These are phyloP conservation scores for Raddia distichophylla DNA, from an alignment of 176 grass and related monocot genomes.

Conservation along the genomic window DNA sequence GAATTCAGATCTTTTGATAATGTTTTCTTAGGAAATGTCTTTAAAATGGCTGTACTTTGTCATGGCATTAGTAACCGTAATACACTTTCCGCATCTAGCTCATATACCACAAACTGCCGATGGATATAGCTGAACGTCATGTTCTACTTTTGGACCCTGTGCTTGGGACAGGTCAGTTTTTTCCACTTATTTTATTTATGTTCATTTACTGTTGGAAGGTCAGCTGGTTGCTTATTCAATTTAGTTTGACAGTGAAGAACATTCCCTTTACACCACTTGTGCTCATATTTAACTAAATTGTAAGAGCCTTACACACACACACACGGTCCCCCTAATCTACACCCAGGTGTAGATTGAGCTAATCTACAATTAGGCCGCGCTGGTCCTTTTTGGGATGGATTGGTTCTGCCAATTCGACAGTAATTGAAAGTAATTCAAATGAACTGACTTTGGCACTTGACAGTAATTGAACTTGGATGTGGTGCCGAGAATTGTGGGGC, in stretches of 20 bases:
- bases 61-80: slow-evolving; percentile 15
- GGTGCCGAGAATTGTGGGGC: no score
- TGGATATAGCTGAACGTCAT: slow-evolving; percentile 95
- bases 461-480: no score
- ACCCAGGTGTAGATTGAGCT: no score
- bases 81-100: slow-evolving; percentile 53
- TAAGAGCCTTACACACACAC: no score
- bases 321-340: no score
- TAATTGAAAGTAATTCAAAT: no score
- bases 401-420: no score
- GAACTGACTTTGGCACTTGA: no score
- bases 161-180: slow-evolving; percentile 86
- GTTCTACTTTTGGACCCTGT: slow-evolving; percentile 98
- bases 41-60: background rate
- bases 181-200: background rate
- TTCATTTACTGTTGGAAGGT: slow-evolving; percentile 25
- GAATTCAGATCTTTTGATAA: slow-evolving; percentile 38
- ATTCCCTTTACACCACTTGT: background rate
- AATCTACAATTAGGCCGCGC: no score
- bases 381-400: no score
- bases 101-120: slow-evolving; percentile 93
- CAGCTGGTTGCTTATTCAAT: slow-evolving; percentile 22
- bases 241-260: background rate
- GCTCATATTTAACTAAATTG: background rate
- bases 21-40: background rate